Evolutionary conservation across 352 stramenopile genomes (phyloP), one percentile per base, ranked within the genome.

Genomic region (Phytophthora palmivora): DNA sequence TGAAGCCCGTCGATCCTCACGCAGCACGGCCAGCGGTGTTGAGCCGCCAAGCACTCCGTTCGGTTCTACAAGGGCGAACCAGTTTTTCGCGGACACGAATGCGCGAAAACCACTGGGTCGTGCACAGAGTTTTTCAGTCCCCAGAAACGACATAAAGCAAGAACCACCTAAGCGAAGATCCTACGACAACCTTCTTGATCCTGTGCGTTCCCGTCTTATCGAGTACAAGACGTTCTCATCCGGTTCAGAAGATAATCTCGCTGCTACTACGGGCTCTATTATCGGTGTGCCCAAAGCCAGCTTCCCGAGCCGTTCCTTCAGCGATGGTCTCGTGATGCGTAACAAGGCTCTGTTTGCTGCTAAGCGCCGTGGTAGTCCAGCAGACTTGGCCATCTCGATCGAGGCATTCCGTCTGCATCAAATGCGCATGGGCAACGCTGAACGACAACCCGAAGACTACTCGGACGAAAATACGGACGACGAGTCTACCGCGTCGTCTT

Each of bases 201-300:
- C 84, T 4, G 82, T 94, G 16, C 82, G 82, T 12, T 90, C 66
- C 21, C 81, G 82, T 30, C 70, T 94, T 19, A 92, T 91, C 24
- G 82, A 94, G 62, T 90, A 94, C 74, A 92, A 91, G 78, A 90
- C 78, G 12, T 92, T 94, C 34, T 90, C 82, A 12, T 76, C 77
- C 7, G 63, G 54, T 19, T 34, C 26, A 12, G 58, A 63, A 3
- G 58, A 71, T 1, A 30, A 24, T 3, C 36, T 39, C 22, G 36
- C 33, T 9, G 26, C 26, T 14, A 67, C 70, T 1, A 70, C 82
- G 2, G 56, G 53, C 1, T 64, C 54, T n/a, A 12, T 21, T 34
- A 58, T 70, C 14, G 60, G 70, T 14, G 74, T 94, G 28, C 79
- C 79, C 5, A 91, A 89, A 42, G 75, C 74, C 11, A 91, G 47